Evolutionary conservation across 768 basidiomycete genomes (phyloP).

Genomic region (Lactarius hengduanensis): DNA sequence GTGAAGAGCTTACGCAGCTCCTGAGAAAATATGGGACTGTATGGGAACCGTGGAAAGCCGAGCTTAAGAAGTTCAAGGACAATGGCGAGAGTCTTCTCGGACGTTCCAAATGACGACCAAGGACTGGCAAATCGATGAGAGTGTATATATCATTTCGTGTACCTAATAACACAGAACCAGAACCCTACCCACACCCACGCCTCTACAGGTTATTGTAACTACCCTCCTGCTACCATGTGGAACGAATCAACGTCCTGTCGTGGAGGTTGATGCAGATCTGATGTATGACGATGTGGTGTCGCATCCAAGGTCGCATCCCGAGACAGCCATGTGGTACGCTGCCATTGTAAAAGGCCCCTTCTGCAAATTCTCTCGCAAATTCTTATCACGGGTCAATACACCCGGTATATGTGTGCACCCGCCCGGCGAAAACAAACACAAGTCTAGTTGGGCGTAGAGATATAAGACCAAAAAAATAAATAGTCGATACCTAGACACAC

Average conservation of each 20-base stretch:
- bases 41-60: constrained; percentile 85
- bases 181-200: background rate
- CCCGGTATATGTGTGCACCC: background rate
- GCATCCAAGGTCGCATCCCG: background rate
- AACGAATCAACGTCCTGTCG: background rate
- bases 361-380: background rate
- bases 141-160: constrained; percentile 2
- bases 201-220: background rate
- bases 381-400: background rate
- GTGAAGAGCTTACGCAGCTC: constrained; percentile 69
- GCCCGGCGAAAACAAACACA: background rate
- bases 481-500: too few relatives aligned
- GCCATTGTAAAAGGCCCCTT: background rate
- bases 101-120: constrained; percentile 2
- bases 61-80: constrained; percentile 73
- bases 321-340: background rate
- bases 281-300: background rate
- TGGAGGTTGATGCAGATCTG: background rate
- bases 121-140: background rate
- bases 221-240: background rate
- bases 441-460: background rate
- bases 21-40: constrained; percentile 82
- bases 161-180: background rate
- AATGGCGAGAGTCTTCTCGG: constrained; percentile 47
- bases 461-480: too few relatives aligned